Conservation (phyloP, 1,284 basidiomycete species). For the Apiotrichum sp. region DNA sequence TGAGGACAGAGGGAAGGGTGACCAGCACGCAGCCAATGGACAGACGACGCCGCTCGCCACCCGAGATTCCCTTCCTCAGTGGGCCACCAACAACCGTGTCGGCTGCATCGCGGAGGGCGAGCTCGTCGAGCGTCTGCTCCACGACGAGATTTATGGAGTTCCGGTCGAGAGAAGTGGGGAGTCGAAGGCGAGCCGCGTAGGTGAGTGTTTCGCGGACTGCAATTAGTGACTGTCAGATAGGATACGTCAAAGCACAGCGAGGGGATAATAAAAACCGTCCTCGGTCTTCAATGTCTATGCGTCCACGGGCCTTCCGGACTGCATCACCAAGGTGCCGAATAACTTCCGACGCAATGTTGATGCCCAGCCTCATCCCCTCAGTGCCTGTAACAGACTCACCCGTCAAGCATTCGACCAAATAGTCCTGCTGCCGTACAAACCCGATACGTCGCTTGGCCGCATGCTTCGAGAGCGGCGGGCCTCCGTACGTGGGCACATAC, state of each 20-base stretch:
- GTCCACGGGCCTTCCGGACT: too few species aligned
- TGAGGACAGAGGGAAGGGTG: constrained; percentile 68
- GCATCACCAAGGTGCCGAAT: too few species aligned
- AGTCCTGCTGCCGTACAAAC: constrained; percentile 46
- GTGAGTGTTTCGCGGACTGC: constrained; percentile 52
- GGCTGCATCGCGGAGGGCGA: constrained; percentile 53
- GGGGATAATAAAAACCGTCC: too few species aligned
- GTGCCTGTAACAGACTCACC: too few species aligned
- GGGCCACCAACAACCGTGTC: constrained; percentile 52
- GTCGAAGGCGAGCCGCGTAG: constrained; percentile 51
- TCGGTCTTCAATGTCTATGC: too few species aligned
- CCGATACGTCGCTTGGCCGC: constrained; percentile 44
- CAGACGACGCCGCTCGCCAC: constrained; percentile 73
- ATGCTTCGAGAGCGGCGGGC: constrained; percentile 12
- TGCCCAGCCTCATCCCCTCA: too few species aligned
- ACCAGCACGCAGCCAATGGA: constrained; percentile 79
- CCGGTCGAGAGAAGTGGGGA: constrained; percentile 46
- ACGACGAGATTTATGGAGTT: constrained; percentile 47
- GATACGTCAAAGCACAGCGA: too few species aligned
- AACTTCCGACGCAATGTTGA: too few species aligned
- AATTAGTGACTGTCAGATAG: too few species aligned
- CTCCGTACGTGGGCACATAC: constrained; percentile 8
- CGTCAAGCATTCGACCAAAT: constrained; percentile 45
- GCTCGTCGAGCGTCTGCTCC: constrained; percentile 53
- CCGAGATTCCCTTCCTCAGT: constrained; percentile 62